Percentiles rank a stretch among this genome's conserved stretches.
Conservation (phyloP, 441 rosid species). For the Populus hybrid region DNA sequence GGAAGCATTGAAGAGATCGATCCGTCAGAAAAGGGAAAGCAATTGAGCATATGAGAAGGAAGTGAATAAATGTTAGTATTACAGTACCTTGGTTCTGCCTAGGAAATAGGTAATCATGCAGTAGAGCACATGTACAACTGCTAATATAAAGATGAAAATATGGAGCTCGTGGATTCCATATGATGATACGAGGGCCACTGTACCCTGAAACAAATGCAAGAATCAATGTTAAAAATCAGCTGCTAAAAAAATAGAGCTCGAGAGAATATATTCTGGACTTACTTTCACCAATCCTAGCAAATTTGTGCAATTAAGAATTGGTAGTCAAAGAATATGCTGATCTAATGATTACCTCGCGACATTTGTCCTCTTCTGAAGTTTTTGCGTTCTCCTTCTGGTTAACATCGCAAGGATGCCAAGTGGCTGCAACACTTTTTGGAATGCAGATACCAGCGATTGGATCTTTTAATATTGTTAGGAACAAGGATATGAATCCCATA, state of each 20-base stretch:
- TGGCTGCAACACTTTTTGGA: conserved; percentile 32
- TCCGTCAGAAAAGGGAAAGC: not conserved
- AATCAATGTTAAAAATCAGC: not conserved
- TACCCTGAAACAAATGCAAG: conserved; percentile 45
- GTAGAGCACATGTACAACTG: conserved; percentile 67
- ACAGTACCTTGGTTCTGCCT: conserved; percentile 69
- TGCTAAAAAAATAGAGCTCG: not conserved
- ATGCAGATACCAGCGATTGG: conserved; percentile 58
- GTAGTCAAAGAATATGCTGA: not conserved
- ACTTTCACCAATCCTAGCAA: not conserved
- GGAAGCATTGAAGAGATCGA: not conserved
- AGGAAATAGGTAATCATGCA: conserved; percentile 64
- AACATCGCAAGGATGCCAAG: conserved; percentile 75
- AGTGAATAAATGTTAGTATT: not conserved
- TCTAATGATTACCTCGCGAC: not conserved
- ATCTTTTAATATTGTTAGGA: conserved; percentile 53
- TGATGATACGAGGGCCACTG: conserved; percentile 68
- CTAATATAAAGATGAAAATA: conserved; percentile 85
- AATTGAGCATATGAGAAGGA: not conserved
- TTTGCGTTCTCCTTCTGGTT: not conserved
- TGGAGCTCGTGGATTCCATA: conserved; percentile 90
- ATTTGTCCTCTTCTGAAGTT: conserved; percentile 7
- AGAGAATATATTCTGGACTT: not conserved
- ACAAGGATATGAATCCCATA: conserved; percentile 84
- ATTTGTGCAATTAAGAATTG: not conserved